Evolutionary conservation across 148 eudicot species (phyloP).

Genomic region (Beta vulgaris): DNA sequence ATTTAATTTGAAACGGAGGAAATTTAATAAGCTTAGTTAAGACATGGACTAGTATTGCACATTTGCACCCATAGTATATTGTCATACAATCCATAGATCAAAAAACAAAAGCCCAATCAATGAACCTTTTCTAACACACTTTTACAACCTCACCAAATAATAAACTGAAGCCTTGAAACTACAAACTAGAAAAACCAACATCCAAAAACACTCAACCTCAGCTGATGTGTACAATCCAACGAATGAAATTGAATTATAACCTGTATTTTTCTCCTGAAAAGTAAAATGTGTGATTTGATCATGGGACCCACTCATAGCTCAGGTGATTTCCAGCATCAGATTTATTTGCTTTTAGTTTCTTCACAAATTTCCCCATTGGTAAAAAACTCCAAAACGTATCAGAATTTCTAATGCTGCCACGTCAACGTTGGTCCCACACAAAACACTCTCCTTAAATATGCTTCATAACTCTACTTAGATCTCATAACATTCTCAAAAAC

Average conservation of each 20-base stretch:
- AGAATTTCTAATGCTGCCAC: neutral
- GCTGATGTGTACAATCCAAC: neutral
- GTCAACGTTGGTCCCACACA: neutral
- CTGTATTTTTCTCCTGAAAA: neutral
- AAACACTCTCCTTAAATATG: slow-evolving; percentile 6
- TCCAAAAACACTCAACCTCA: neutral
- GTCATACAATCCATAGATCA: neutral
- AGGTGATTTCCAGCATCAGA: neutral
- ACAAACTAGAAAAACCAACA: too few species aligned
- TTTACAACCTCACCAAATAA: neutral
- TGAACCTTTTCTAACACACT: neutral
- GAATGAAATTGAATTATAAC: neutral
- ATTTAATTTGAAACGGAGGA: too few species aligned
- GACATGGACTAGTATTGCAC: neutral
- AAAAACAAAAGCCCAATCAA: neutral
- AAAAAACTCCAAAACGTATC: slow-evolving; percentile 10
- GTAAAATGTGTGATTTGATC: too few species aligned
- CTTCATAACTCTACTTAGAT: neutral
- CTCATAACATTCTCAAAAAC: neutral
- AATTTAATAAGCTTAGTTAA: too few species aligned
- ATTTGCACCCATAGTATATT: neutral
- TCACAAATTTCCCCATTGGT: slow-evolving; percentile 2
- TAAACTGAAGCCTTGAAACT: too few species aligned
- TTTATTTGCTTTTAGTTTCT: neutral
- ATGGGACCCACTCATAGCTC: neutral